These are phyloP conservation scores for Talaromyces ruber DNA, from an alignment of 495 filamentous ascomycete genomes.

Conservation along the genomic window DNA sequence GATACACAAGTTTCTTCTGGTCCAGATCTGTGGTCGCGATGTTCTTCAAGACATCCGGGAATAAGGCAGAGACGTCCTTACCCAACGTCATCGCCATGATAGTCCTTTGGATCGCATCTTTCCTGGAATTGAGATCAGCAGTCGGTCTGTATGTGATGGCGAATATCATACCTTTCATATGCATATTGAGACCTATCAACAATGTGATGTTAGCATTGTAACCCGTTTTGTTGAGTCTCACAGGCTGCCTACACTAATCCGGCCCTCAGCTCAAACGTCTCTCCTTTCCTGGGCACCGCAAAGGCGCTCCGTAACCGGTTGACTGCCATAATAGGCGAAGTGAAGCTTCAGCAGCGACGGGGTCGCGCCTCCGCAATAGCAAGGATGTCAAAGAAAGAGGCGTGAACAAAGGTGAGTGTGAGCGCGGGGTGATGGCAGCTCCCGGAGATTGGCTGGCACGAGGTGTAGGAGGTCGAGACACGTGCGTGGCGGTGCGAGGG, in stretches of 20 bases:
- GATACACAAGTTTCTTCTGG: constrained; percentile 99
- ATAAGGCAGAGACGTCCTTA: constrained; percentile 95
- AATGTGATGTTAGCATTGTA: constrained; percentile 17
- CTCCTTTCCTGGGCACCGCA: constrained; percentile 85
- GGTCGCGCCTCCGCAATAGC: constrained; percentile 36
- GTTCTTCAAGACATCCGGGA: constrained; percentile 98
- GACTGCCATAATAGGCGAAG: constrained; percentile 64
- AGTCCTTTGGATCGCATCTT: constrained; percentile 98
- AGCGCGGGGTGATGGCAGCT: constrained; percentile 6
- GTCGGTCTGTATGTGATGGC: not conserved
- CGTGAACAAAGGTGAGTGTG: not conserved
- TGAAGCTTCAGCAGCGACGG: constrained; percentile 36
- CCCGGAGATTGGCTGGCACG: not conserved
- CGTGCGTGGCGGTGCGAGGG: not conserved
- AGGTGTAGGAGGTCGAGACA: not conserved
- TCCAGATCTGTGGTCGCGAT: constrained; percentile 92
- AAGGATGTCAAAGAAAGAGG: not conserved
- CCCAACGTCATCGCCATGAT: constrained; percentile 99
- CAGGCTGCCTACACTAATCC: constrained; percentile 63
- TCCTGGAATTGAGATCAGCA: constrained; percentile 44
- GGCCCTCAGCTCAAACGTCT: constrained; percentile 95
- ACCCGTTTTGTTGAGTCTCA: not conserved
- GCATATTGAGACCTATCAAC: constrained; percentile 80
- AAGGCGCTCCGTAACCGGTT: constrained; percentile 95
- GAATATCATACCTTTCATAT: constrained; percentile 63